These are phyloP conservation scores for Artemisia annua DNA, from an alignment of 129 eudicot genomes.

Conservation along the genomic window DNA sequence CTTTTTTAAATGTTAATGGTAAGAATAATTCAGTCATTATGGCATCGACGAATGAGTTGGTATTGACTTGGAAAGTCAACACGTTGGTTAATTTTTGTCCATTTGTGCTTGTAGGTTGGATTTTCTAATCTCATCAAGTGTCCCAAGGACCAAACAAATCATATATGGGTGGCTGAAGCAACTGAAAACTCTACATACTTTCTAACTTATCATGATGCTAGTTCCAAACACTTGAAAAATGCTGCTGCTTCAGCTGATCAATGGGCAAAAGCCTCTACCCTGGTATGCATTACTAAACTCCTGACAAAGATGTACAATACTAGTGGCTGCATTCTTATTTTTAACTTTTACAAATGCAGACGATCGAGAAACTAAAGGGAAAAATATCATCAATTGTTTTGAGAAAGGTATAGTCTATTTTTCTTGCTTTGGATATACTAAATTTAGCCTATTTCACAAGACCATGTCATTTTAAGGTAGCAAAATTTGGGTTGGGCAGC, in stretches of 20 bases:
- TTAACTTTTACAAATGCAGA: conserved; percentile 41
- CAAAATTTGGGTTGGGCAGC: not conserved
- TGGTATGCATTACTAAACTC: conserved; percentile 45
- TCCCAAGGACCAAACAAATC: conserved; percentile 57
- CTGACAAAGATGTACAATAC: not conserved
- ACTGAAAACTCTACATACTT: conserved; percentile 75
- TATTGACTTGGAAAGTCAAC: not conserved
- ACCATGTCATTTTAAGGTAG: not conserved
- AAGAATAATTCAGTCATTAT: not conserved
- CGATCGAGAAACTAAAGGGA: conserved; percentile 53
- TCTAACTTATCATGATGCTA: conserved; percentile 53
- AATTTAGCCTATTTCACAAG: not conserved
- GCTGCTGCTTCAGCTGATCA: conserved; percentile 55
- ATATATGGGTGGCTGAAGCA: conserved; percentile 92
- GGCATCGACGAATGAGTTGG: not conserved
- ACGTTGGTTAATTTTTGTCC: not conserved
- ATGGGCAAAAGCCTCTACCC: conserved; percentile 61
- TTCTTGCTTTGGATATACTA: not conserved
- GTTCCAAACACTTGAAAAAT: conserved; percentile 55
- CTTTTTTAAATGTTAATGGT: not conserved
- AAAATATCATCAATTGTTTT: conserved; percentile 56
- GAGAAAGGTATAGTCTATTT: conserved; percentile 22
- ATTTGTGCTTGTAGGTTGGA: conserved; percentile 56
- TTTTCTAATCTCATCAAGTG: conserved; percentile 75
- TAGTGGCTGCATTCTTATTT: not conserved